Percentiles rank a stretch among this genome's conserved stretches.
Conservation (phyloP, 331 rosid genomes). For the Prunus yedoensis region DNA sequence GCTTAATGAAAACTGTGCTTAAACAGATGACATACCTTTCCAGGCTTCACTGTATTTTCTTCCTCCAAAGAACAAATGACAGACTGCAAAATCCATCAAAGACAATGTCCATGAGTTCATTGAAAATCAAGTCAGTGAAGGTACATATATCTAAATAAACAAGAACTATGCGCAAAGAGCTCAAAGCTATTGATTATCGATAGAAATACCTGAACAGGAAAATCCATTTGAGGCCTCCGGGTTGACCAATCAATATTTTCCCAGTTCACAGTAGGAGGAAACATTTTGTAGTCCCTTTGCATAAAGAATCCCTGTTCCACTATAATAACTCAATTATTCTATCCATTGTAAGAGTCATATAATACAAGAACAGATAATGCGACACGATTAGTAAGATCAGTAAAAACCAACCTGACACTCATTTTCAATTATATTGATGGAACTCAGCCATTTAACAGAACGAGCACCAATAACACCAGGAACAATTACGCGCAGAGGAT, state of each 20-base stretch:
- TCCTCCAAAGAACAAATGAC: conserved; percentile 91
- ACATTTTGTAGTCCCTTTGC: conserved; percentile 97
- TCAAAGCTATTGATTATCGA: background rate
- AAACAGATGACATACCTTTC: conserved; percentile 63
- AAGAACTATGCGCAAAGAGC: background rate
- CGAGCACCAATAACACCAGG: conserved; percentile 97
- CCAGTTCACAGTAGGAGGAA: conserved; percentile 91
- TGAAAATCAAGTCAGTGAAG: background rate
- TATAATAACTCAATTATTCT: background rate
- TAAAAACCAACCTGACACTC: conserved; percentile 67
- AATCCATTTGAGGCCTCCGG: conserved; percentile 89
- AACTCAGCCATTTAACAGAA: conserved; percentile 91
- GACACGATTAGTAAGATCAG: background rate
- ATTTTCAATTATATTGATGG: conserved; percentile 57
- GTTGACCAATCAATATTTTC: conserved; percentile 86
- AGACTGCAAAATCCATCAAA: conserved; percentile 53
- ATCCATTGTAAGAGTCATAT: background rate
- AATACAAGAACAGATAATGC: background rate
- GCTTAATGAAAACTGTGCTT: background rate
- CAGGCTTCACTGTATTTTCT: conserved; percentile 58
- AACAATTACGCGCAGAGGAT: conserved; percentile 78
- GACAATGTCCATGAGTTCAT: background rate
- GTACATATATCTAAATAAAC: background rate
- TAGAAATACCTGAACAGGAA: conserved; percentile 79
- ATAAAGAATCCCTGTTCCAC: conserved; percentile 78